Evolutionary conservation across 1,284 basidiomycete species (phyloP), one percentile per base, ranked within the genome.

Genomic region (Trametes sp.): DNA sequence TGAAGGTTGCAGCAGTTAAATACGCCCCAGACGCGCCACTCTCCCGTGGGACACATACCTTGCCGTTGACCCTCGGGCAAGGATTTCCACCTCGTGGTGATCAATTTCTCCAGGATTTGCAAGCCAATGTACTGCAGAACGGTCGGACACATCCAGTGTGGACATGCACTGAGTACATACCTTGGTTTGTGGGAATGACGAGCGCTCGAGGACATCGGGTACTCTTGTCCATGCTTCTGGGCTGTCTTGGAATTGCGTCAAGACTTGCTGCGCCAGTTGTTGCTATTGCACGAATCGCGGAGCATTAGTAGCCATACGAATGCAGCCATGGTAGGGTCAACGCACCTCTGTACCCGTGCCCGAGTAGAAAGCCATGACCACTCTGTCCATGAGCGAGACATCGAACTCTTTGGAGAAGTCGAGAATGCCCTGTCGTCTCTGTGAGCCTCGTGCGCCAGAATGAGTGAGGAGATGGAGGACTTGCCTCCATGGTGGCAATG

Each of bases 141-240:
- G 57, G 50, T 51, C 57, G 58, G 48, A 23, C n/a, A 51, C 28
- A 49, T 55, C 33, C 10, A 16, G 16, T 31, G 2, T 4, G 14
- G 14, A 26, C 10, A 53, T 55, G 56, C 19, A 53, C 2, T 21
- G 36, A 54, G 31, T 65, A 94, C 45, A 1, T 10, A 60, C 96
- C 85, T 99, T 99, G 46, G 96, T 90, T 77, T 98, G 97, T 41
- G 92, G 87, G 75, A 91, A 95, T 24, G 84, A 82, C 11, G 95
- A 94, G 63, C 85, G 84, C 75, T 98, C 95, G 60, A 99, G 83
- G 71, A 99, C 93, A 65, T 93, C 92, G 35, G 98, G 98, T 1
- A 99, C 98, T 74, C 95, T 87, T 69, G 97, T 96, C 98, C 98
- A 99, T 50, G 96, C 90, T 64, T 99, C 98, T n/a, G 95, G 93